Evolutionary conservation across 192 early-diverging fungal genomes (phyloP).

Genomic region (Dissophora globulifera): DNA sequence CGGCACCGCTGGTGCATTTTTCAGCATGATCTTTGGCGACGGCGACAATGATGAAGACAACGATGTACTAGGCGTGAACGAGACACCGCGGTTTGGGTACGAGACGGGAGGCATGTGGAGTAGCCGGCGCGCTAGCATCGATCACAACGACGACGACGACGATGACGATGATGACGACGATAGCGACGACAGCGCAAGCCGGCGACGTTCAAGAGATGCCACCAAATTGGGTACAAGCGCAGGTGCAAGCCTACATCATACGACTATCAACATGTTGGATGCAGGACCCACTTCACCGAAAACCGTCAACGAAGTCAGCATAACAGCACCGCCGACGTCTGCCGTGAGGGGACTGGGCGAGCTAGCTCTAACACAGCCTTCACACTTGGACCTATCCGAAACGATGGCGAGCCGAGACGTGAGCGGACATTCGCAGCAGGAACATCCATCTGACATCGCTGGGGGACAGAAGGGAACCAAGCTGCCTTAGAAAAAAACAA

Average conservation of each 20-base stretch:
- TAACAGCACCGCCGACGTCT: too few species aligned
- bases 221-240: too few species aligned
- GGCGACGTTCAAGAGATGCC: too few species aligned
- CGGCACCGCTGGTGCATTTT: conserved; percentile 43
- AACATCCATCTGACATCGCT: not conserved
- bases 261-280: conserved; percentile 11
- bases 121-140: conserved; percentile 25
- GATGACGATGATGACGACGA: conserved; percentile 47
- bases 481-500: not conserved
- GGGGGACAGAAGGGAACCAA: not conserved
- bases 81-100: conserved; percentile 47
- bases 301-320: too few species aligned
- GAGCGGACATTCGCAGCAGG: not conserved
- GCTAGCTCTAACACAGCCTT: conserved; percentile 29
- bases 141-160: conserved; percentile 40
- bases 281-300: not conserved
- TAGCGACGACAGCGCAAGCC: conserved; percentile 4
- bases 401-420: not conserved
- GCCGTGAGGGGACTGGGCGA: too few species aligned
- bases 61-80: conserved; percentile 27
- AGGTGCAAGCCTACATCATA: too few species aligned
- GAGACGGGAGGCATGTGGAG: conserved; percentile 48
- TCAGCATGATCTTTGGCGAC: conserved; percentile 52
- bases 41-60: conserved; percentile 12
- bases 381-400: conserved; percentile 34